phyloP scores from a whole-genome alignment of 2,329 filamentous ascomycete species.

The Arachnopeziza araneosa region DNA sequence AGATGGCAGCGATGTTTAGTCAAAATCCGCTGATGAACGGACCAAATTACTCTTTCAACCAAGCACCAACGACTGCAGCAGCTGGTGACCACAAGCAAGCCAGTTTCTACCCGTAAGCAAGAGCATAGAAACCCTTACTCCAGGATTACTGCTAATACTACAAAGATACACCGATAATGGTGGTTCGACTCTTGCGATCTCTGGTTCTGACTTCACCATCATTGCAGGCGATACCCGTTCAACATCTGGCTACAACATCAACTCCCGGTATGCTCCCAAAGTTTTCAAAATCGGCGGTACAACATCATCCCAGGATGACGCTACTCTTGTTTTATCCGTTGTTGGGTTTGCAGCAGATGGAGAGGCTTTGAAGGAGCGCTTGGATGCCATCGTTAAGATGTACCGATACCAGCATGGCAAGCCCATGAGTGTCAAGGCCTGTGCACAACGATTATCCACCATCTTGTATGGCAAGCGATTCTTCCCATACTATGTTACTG shows the following conservation, averaged over 20 bases:
- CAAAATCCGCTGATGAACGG: conserved; percentile 65
- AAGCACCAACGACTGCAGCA: conserved; percentile 48
- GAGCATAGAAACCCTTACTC: background rate
- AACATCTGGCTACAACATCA: conserved; percentile 97
- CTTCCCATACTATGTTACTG: conserved; percentile 97
- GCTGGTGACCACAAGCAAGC: conserved; percentile 61
- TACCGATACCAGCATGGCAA: conserved; percentile 98
- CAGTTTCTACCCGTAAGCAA: conserved; percentile 82
- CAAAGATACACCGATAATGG: conserved; percentile 93
- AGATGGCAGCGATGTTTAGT: conserved; percentile 63
- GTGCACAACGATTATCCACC: conserved; percentile 88
- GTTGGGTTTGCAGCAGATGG: conserved; percentile 96
- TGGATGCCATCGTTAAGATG: conserved; percentile 96
- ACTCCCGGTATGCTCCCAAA: conserved; percentile 91
- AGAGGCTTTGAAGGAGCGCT: conserved; percentile 84
- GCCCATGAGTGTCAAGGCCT: conserved; percentile 89
- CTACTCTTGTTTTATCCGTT: conserved; percentile 84
- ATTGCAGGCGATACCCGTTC: conserved; percentile 95
- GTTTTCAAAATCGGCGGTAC: conserved; percentile 96
- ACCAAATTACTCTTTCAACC: conserved; percentile 63
- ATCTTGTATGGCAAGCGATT: conserved; percentile 97
- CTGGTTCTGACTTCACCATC: conserved; percentile 90
- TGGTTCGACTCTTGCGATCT: conserved; percentile 91
- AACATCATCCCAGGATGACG: conserved; percentile 76
- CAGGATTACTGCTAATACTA: background rate